phyloP scores from a whole-genome alignment of 805 yeast genomes.

The Candida awuae region DNA sequence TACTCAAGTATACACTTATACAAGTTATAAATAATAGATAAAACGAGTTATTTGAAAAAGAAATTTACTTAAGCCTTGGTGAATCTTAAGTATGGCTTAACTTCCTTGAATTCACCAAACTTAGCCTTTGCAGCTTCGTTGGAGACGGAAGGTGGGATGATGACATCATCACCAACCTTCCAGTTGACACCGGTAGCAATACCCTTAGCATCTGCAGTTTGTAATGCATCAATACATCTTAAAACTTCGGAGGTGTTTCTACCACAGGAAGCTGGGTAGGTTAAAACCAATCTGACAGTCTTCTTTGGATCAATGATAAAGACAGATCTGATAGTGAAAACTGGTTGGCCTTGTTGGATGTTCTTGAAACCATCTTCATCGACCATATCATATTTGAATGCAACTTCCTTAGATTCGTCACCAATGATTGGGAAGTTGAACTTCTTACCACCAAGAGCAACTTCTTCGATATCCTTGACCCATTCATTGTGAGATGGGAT shows the following conservation, averaged over 20 bases:
- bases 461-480: constrained; percentile 88
- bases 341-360: constrained; percentile 55
- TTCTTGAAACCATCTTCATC: constrained; percentile 78
- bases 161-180: constrained; percentile 84
- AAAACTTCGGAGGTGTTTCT: constrained; percentile 90
- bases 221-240: constrained; percentile 84
- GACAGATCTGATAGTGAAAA: constrained; percentile 86
- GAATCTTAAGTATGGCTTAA: constrained; percentile 86
- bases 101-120: constrained; percentile 77
- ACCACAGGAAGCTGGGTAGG: constrained; percentile 92
- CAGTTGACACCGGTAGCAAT: constrained; percentile 90
- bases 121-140: constrained; percentile 73
- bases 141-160: constrained; percentile 79
- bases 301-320: constrained; percentile 85
- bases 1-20: background rate
- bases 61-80: constrained; percentile 26
- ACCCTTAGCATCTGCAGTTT: constrained; percentile 40
- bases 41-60: background rate
- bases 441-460: constrained; percentile 56
- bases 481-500: constrained; percentile 73
- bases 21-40: background rate
- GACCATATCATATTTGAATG: constrained; percentile 79
- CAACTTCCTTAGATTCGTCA: constrained; percentile 77
- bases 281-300: constrained; percentile 77
- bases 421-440: constrained; percentile 88